Base-by-base conservation (phyloP, 164 flowering plant genomes). In the Cinnamomum micranthum region DNA sequence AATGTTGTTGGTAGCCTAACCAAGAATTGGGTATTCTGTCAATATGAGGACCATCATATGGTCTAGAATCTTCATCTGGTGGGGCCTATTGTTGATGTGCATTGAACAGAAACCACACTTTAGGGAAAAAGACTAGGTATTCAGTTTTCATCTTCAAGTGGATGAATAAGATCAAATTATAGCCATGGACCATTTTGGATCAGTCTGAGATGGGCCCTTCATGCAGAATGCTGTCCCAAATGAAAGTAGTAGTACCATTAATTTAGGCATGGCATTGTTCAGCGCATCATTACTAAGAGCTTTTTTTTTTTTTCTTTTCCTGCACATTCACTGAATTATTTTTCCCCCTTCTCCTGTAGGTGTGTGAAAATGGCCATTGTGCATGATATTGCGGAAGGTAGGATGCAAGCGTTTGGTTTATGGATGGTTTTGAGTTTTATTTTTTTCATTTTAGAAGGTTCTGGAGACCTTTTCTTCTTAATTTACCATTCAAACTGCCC, bases 331-430 rank as follows among this genome's bases (percentile, higher is more conserved):
- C 47, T 41, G 11, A 41, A 41, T 41, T 41, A 4, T 7, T 41
- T 41, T 9, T 41, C 9, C 9, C 60, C n/a, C 4, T 23, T 13
- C 5, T 50, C 50, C 62, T 76, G 76, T 82, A 93, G 99, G 95
- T 95, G 97, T 76, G 68, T 95, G 9, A 95, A 93, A 80, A 92
- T 95, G 94, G 96, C 98, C 15, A 88, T 95, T 80, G 99, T 95
- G 24, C 99, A 95, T 85, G 99, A 95, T 73, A 92, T 95, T 77
- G 98, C 99, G 0, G 99, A 95, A 90, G 97, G 98, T 95, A 70
- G 73, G 80, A 25, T 27, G 19, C 15, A 75, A 41, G 19, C 6
- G 2, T 25, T 62, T 63, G 19, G 17, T 17, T 27, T 65, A 20
- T 2, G 3, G 15, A 15, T 50, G n/a, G 23, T 15, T 59, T 52